Evolutionary conservation across 225 moss, liverwort and hornwort species (phyloP).

Genomic region (Polytrichum commune): DNA sequence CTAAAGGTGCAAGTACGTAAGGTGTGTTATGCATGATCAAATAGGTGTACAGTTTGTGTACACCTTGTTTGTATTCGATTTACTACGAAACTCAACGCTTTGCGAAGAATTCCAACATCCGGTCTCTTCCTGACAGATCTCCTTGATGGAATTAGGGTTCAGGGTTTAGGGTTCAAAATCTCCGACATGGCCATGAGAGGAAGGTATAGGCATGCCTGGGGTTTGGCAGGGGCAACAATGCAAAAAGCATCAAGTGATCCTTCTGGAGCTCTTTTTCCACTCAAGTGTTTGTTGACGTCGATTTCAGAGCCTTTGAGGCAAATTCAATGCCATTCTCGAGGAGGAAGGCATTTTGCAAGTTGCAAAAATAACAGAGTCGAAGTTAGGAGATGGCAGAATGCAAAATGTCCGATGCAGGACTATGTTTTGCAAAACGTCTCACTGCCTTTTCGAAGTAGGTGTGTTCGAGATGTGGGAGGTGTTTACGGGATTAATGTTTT

Average conservation of each 20-base stretch:
- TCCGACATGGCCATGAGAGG: slow-evolving; percentile 27
- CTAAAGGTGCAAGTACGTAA: no score
- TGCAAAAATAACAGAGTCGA: background rate
- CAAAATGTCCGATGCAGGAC: background rate
- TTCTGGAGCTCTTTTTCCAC: background rate
- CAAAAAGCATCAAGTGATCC: background rate
- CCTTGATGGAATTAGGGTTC: no score
- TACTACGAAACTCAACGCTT: no score
- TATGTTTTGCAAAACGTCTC: background rate
- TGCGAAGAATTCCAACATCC: no score
- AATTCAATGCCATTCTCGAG: background rate
- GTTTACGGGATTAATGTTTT: background rate
- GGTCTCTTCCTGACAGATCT: no score
- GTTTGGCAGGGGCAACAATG: slow-evolving; percentile 5
- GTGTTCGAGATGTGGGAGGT: no score
- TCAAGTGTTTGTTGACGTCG: background rate
- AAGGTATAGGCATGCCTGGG: slow-evolving; percentile 19
- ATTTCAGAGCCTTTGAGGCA: background rate
- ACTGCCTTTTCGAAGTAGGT: no score
- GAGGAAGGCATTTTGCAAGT: background rate
- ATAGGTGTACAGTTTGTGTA: no score
- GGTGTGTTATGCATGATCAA: no score
- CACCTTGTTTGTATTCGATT: no score
- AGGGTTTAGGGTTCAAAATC: no score
- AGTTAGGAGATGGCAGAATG: background rate